phyloP scores from a whole-genome alignment of 768 basidiomycete genomes.

The Mycena filopes region DNA sequence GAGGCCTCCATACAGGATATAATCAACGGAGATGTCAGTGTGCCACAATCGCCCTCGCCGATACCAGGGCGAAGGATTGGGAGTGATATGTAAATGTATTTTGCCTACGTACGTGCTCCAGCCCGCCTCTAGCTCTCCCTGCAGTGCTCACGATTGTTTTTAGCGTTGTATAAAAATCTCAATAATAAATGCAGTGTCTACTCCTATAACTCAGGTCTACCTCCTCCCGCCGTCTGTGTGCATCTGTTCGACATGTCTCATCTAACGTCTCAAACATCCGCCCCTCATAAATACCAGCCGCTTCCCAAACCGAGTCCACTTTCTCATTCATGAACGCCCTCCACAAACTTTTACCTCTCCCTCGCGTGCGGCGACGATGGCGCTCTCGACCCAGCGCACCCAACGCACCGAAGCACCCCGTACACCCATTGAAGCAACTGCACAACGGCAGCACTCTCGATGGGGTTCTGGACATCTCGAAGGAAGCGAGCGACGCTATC shows the following conservation, averaged over 20 bases:
- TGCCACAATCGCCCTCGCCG: conserved; percentile 73
- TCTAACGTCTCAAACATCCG: conserved; percentile 20
- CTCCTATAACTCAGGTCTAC: background rate
- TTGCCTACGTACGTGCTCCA: conserved; percentile 18
- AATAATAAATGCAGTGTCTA: conserved; percentile 8
- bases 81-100: conserved; percentile 37
- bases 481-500: conserved; percentile 27
- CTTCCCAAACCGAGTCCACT: background rate
- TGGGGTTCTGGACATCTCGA: conserved; percentile 30
- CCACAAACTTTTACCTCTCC: conserved; percentile 23
- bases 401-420: background rate
- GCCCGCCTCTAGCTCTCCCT: too few relatives aligned
- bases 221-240: too few relatives aligned
- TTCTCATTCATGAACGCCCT: conserved; percentile 13
- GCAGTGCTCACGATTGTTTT: background rate
- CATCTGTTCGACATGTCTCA: background rate
- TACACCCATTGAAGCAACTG: conserved; percentile 10
- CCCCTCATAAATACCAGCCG: conserved; percentile 7
- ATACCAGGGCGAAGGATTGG: conserved; percentile 55
- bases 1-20: conserved; percentile 94
- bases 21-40: conserved; percentile 78
- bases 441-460: conserved; percentile 12
- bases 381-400: background rate
- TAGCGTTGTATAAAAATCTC: conserved; percentile 12
- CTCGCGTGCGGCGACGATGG: background rate